A percentile compares a stretch with the other conserved stretches of the same genome.
Conservation (phyloP, 129 eudicot genomes). For the Solidago caesia region DNA sequence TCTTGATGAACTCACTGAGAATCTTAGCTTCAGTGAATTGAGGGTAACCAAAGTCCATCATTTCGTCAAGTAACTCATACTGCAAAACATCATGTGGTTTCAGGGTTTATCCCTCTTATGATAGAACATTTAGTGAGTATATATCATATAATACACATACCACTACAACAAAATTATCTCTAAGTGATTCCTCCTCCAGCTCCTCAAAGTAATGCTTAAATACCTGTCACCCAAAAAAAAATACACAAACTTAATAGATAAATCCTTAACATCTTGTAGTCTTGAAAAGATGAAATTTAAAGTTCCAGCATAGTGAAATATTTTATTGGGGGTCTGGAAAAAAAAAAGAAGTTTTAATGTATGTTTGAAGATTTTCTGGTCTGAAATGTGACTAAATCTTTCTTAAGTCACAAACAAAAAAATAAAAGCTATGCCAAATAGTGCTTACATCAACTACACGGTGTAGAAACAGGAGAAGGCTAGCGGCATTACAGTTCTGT, state of each 20-base stretch:
- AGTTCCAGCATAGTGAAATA: background rate
- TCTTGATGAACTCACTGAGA: conserved; percentile 96
- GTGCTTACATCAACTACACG: conserved; percentile 93
- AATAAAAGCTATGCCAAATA: conserved; percentile 22
- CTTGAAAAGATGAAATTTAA: background rate
- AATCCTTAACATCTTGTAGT: conserved; percentile 4
- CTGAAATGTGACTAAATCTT: conserved; percentile 2
- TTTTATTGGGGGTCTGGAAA: too few species aligned
- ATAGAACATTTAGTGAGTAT: background rate
- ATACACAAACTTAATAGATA: background rate
- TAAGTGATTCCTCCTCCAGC: conserved; percentile 98
- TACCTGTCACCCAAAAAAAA: conserved; percentile 53
- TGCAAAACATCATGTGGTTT: conserved; percentile 35
- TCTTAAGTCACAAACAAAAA: conserved; percentile 1
- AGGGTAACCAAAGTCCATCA: conserved; percentile 99
- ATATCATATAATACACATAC: conserved; percentile 38
- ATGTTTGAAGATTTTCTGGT: background rate
- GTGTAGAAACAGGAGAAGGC: conserved; percentile 85
- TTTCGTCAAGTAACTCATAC: conserved; percentile 98
- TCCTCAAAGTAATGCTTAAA: conserved; percentile 93
- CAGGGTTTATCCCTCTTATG: conserved; percentile 20
- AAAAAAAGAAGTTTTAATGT: too few species aligned
- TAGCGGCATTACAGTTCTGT: conserved; percentile 98
- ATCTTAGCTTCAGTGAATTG: conserved; percentile 98
- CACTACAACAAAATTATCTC: conserved; percentile 97